Base-by-base conservation (phyloP, 2,329 filamentous ascomycete genomes). In the Paecilomyces formosus region DNA sequence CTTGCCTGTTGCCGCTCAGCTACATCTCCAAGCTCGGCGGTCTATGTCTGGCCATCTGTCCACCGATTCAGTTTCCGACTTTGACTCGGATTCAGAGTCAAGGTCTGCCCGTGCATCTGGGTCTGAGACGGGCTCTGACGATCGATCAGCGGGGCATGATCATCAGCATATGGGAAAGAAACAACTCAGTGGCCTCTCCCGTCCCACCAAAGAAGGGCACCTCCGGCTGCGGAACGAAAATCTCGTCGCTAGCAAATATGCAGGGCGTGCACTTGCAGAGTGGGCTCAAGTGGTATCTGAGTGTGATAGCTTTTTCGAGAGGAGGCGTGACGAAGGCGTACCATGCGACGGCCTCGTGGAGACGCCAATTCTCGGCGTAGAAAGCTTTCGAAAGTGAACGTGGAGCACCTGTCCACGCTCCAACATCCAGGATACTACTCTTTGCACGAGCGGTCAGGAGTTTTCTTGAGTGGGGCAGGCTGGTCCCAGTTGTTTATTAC, bases 231-330 rank as follows among this genome's bases (percentile, higher is more conserved):
- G 58, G 50, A 67, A 67, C 30, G 65, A 74, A 28, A 65, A 70
- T 28, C 57, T 74, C n/a, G 69, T 69, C 50, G 66, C 72, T 31
- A 82, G 82, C 61, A 81, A 80, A 59, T 87, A 87, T 67, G 79
- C 80, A n/a, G 85, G 85, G 15, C 78, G 85, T 45, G 83, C 85
- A 11, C 76, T 88, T 39, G 84, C 84, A 1, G 85, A 88, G 69
- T 88, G 85, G 85, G 79, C 79, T 2, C 77, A 84, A 55, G 78
- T 87, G 30, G 80, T 86, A 8, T 78, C 79, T 24, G 85, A 88
- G 65, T 86, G 82, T 64, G 82, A 86, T 65, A 84, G 81, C 63
- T 87, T 87, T 73, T 86, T 85, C 63, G 80, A 85, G 57, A 75
- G 85, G 58, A 75, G 85, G 61, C 83, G 81, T 65, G 80, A 81